These are phyloP conservation scores for Arachis monticola DNA, from an alignment of 331 rosid genomes.

Conservation along the genomic window DNA sequence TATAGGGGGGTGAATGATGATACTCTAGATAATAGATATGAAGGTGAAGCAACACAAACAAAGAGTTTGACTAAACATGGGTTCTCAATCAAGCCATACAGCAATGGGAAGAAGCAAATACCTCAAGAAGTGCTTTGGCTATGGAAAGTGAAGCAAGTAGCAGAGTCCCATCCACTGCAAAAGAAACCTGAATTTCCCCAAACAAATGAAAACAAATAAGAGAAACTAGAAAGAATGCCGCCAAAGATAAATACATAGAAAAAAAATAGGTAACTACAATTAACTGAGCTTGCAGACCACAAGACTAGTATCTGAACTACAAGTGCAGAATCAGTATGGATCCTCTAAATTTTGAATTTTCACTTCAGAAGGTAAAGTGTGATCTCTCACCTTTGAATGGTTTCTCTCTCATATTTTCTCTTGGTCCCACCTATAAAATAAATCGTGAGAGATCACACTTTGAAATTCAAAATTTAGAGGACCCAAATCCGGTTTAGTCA, in stretches of 20 bases:
- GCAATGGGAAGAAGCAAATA: conserved; percentile 34
- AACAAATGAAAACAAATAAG: conserved; percentile 25
- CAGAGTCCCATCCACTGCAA: conserved; percentile 77
- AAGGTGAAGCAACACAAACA: conserved; percentile 4
- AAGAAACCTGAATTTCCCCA: conserved; percentile 64
- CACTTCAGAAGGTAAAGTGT: no score
- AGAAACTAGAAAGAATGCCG: conserved; percentile 5
- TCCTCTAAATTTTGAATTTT: no score
- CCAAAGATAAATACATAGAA: not conserved
- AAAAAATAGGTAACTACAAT: not conserved
- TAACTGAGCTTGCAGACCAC: conserved; percentile 16
- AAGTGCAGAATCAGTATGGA: no score
- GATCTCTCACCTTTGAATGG: no score
- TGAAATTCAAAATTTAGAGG: no score
- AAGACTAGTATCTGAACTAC: not conserved
- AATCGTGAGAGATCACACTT: no score
- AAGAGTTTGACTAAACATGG: conserved; percentile 28
- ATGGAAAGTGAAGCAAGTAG: conserved; percentile 73
- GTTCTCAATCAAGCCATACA: conserved; percentile 24
- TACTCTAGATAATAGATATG: not conserved
- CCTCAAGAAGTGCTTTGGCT: conserved; percentile 79
- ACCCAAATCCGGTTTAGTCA: no score
- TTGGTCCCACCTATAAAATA: no score
- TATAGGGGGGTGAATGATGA: not conserved
- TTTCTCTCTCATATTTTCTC: no score